Percentiles rank a stretch among this genome's conserved stretches.
Evolutionary conservation across 257 asterid genomes (phyloP).

Genomic region (Plectranthus barbatus): DNA sequence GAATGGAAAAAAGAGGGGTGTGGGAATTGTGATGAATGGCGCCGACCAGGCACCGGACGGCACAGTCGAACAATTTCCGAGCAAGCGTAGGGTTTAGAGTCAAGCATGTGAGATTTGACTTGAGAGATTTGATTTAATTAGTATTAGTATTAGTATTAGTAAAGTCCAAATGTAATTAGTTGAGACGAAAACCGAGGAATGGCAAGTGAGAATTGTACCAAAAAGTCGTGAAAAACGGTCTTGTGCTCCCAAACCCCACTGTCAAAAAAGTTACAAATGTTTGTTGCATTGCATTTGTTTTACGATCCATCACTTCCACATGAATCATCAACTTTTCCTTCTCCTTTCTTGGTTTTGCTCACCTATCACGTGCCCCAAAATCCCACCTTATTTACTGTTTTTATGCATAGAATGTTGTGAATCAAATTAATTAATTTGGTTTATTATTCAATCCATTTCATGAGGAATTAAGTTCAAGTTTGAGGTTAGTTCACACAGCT

Average conservation of each 20-base stretch:
- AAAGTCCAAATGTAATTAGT: not conserved
- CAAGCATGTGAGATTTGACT: not conserved
- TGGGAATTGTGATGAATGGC: not conserved
- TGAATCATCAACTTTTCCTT: conserved; percentile 11
- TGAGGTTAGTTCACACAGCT: no score
- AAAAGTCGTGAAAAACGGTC: conserved; percentile 43
- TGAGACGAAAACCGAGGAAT: no score
- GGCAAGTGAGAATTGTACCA: conserved; percentile 25
- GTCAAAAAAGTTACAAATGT: conserved; percentile 20
- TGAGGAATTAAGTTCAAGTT: no score
- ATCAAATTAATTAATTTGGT: no score
- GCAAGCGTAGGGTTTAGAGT: conserved; percentile 13
- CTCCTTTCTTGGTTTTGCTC: conserved; percentile 10
- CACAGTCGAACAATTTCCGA: conserved; percentile 10
- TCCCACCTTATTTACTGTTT: no score
- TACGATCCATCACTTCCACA: not conserved
- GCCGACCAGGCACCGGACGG: conserved; percentile 4
- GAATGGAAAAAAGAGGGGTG: no score
- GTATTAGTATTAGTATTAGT: no score
- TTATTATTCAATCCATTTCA: no score
- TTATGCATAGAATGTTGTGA: no score
- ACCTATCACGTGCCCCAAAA: no score
- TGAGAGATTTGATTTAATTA: no score
- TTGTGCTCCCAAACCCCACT: conserved; percentile 37
- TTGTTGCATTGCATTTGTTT: conserved; percentile 19